Evolutionary conservation across 768 basidiomycete genomes (phyloP), one percentile per base, ranked within the genome.

Genomic region (Rubroboletus satanas): DNA sequence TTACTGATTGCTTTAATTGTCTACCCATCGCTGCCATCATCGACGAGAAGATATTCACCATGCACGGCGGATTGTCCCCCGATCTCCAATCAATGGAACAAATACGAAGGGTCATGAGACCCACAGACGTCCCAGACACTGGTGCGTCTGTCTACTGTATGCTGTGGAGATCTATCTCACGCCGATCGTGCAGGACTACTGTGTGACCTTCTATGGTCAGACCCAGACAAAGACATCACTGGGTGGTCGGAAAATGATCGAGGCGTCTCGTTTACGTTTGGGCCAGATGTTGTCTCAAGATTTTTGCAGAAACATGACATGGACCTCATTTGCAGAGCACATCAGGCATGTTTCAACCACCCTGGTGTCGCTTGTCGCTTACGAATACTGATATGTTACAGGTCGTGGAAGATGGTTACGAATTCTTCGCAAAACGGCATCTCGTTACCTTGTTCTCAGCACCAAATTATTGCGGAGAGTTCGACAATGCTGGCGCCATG

Each of bases 1-100:
- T 99, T 75, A 99, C 96, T 56, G 96, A 99, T 73, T 98, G 96
- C 77, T 99, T 99, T 83, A 99, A 99, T 78, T 98, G 96, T 73
- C 79, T 98, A 62, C 96, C 96, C 36, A 98, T 99, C 72, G 96
- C 96, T 45, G 96, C 96, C 65, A 98, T 99, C 75, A 98, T 99
- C 72, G 96, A 98, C 76, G 96, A 98, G 76, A 99, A 98, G 79
- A 99, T 99, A 71, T 98, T 99, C 74, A 97, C 94, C 48, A 98
- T 98, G 96, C 96, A 98, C 67, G 96, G 96, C 51, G 96, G 96
- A 48, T 79, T 98, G 62, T 94, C 91, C 72, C 96, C 96, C 43
- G 96, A 98, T 74, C 78, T 99, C 58, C 95, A 98, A 78, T 93
- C 91, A 68, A 97, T 98, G 96, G 96, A 98, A 75, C 96, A 99